Base-by-base conservation (phyloP, 163 green algal genomes). In the Prototheca stagnorum region DNA sequence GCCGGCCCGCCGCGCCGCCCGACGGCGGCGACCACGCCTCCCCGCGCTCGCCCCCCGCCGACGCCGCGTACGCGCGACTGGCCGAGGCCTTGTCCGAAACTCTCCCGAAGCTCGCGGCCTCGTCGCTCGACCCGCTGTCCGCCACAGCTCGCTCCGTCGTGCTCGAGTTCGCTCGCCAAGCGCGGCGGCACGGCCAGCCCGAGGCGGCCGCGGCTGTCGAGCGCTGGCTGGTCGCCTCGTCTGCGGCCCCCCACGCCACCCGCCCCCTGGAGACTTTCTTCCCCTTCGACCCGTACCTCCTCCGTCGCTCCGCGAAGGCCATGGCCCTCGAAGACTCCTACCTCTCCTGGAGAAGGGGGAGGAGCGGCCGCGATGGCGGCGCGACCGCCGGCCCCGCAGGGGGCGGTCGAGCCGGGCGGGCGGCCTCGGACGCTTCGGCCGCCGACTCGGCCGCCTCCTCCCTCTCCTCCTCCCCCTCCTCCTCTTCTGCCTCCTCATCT, bases 231-330 rank as follows among this genome's bases (percentile, higher is more conserved):
- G 51, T 17, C 39, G 47, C 27, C n/a, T 24, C 43, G 26, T 25
- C 26, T 14, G 24, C 6, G 25, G 22, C n/a, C 5, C 19, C n/a
- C 16, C 20, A 20, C 11, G 39, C 39, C 26, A 24, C 47, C 20
- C 62, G 80, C 20, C 67, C 75, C 3, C 64, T 91, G 47, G 80
- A 92, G 61, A 80, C 88, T 62, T 93, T 93, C 54, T 95, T 95
- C 52, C 85, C 85, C 4, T 93, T 93, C 51, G 85, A 95, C 52
- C 85, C 85, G 6, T 95, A 91, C 68, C 74, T 95, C 16, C 75
- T 95, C 21, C 54, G 55, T 16, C 71, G 76, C 43, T 92, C 80
- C 16, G 71, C 69, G 0, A 22, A 42, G 3, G 49, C 51, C 36
- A 56, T 92, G 35, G 20, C 73, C 9, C 69, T 90, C 7, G 49